Percentiles rank a stretch among this genome's conserved stretches.
Conservation (phyloP, 805 yeast species). For the Metschnikowia peoriensis region DNA sequence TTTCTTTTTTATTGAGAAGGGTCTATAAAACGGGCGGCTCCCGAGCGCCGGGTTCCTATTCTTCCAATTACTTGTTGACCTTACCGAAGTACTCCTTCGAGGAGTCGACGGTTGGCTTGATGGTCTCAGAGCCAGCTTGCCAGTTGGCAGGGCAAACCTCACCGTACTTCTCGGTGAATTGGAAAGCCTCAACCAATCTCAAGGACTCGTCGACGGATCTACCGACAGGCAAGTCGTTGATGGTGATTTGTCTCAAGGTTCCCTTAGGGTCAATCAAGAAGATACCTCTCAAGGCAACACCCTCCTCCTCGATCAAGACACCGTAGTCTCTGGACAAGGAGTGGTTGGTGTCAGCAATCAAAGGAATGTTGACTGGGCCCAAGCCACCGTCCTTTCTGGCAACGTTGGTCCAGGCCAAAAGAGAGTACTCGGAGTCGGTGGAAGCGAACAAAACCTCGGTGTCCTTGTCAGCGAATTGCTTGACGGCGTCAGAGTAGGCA, state of each 20-base stretch:
- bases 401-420: constrained; percentile 97
- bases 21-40: constrained; percentile 3
- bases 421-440: constrained; percentile 96
- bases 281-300: constrained; percentile 96
- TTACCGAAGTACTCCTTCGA: constrained; percentile 36
- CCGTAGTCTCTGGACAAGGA: constrained; percentile 93
- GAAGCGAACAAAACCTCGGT: constrained; percentile 93
- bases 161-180: constrained; percentile 98
- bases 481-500: constrained; percentile 95
- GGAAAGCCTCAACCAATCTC: constrained; percentile 98
- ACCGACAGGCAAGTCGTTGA: constrained; percentile 99
- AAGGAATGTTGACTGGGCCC: constrained; percentile 92
- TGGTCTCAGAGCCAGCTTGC: constrained; percentile 85
- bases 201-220: constrained; percentile 97
- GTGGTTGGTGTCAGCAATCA: constrained; percentile 97
- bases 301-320: constrained; percentile 94
- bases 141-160: constrained; percentile 99
- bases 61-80: constrained; percentile 42
- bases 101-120: constrained; percentile 44
- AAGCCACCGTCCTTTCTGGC: constrained; percentile 98
- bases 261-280: constrained; percentile 98
- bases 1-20: not conserved
- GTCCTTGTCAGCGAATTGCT: constrained; percentile 83
- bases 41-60: not conserved
- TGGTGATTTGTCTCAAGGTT: constrained; percentile 89